phyloP scores from a whole-genome alignment of 768 basidiomycete species.

The Terana coerulea region DNA sequence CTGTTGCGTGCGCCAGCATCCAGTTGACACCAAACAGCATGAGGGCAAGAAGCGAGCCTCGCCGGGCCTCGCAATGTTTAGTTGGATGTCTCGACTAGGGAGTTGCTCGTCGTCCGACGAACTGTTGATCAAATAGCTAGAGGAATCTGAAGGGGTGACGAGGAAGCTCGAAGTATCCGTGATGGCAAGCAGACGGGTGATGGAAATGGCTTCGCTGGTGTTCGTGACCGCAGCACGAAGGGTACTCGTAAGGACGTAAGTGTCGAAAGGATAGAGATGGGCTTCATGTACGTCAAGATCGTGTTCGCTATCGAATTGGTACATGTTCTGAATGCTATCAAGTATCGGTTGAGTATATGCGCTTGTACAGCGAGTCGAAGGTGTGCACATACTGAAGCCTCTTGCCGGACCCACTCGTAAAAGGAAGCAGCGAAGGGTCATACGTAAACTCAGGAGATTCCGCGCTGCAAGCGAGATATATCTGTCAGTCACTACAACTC shows the following conservation, averaged over 20 bases:
- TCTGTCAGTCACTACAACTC: background rate
- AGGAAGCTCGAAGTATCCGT: conserved; percentile 45
- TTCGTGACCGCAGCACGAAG: conserved; percentile 36
- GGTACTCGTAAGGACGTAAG: conserved; percentile 46
- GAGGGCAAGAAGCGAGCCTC: conserved; percentile 43
- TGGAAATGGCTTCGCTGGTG: conserved; percentile 34
- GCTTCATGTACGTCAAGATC: conserved; percentile 52
- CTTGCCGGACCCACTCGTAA: conserved; percentile 35
- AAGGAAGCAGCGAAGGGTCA: conserved; percentile 45
- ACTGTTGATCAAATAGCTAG: conserved; percentile 25
- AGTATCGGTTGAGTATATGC: too few relatives aligned
- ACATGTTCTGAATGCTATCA: conserved; percentile 47
- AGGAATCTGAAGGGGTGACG: conserved; percentile 36
- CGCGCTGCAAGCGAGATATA: conserved; percentile 23
- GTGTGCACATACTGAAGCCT: too few relatives aligned
- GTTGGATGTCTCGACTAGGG: conserved; percentile 41
- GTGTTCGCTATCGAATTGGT: conserved; percentile 56
- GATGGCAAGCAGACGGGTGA: conserved; percentile 41
- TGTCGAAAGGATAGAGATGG: conserved; percentile 55
- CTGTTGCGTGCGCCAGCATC: conserved; percentile 50
- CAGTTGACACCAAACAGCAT: conserved; percentile 46
- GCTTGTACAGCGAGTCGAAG: too few relatives aligned
- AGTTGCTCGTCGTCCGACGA: conserved; percentile 19
- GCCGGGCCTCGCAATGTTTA: conserved; percentile 41
- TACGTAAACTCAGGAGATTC: conserved; percentile 36